Evolutionary conservation across 192 early-diverging fungal species (phyloP), one percentile per base, ranked within the genome.

Genomic region (Podochytrium sp.): DNA sequence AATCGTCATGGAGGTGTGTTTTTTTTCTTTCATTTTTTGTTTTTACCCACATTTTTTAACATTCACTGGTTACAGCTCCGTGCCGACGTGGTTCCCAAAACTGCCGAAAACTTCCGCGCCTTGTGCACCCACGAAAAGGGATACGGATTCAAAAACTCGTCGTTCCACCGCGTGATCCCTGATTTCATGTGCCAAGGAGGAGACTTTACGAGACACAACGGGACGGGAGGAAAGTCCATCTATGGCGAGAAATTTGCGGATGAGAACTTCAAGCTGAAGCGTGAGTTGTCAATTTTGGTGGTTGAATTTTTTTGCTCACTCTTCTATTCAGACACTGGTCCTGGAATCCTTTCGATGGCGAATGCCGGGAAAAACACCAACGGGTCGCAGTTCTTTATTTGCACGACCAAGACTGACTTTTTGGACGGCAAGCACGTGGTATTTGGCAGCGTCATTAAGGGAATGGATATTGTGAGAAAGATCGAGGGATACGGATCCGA

Each of bases 211-310:
- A 81, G 73, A 10, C 74, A 80, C 75, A 89, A 95, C 81, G 94
- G 94, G 65, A 96, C 93, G 34, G 94, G 94, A 78, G 94, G 94
- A 56, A 90, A 92, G 82, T 93, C 85, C 62, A 87, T 90, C 76
- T 83, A 89, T 76, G 90, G 96, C 65, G 86, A 84, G 61, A 95
- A 93, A 87, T 98, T 98, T 75, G 86, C 81, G 51, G 96, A 98
- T 78, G 95, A 95, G 83, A 95, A 93, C 85, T 97, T 97, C 83
- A 89, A 84, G 41, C 84, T 95, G 65, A 93, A 91, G 78, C 90
- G 96, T 60, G 25, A 55, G 25, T 0, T 55, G 20, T 1, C 43
- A 47, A 12, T 47, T 12, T 47, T 23, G 23, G 16, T 55, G 20
- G 20, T 47, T 47, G 7, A 20, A 47, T 20, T 7, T 47, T 47